Base-by-base conservation (phyloP, 164 flowering plant genomes). In the Annona cherimola region DNA sequence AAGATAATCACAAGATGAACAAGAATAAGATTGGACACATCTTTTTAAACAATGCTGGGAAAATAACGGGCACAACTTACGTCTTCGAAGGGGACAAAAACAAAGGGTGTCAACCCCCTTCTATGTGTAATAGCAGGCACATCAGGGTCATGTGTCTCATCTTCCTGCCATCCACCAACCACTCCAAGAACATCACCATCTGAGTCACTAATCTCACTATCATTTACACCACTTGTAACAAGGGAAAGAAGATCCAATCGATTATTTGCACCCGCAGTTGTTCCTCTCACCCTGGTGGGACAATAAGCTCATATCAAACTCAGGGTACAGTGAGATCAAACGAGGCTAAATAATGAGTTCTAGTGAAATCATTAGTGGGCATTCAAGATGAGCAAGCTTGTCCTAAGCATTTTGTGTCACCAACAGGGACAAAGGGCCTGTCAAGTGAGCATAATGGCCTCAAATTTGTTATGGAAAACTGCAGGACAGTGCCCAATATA, bases 51-150 rank as follows among this genome's bases (percentile, higher is more conserved):
- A 9, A 50, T 50, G 57, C 14, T 50, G 9, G 57, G 14, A 50
- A 50, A 11, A 50, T 50, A 16, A 39, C 14, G 61, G 43, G 45
- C 0, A 18, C 9, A 57, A 4, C 44, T 3, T 83, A 90, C 98
- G 92, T 95, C 90, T 78, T 95, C 96, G 79, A 93, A 95, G 42
- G 96, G 95, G 71, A 95, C 86, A 75, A 95, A 95, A 61, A 93
- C 89, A 60, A 95, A 95, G 69, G 99, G 95, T 2, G 86, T 75
- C 3, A 93, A 63, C 39, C 99, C 99, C 78, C 97, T 86, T 69
- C 81, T 87, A 80, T 95, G 98, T 1, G 97, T 88, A 73, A 90
- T 81, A 63, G 97, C 96, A 69, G 98, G 98, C 68, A 90, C 95
- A 81, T 94, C 97, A 42, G 96, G 95, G 80, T 92, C 87, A 82